phyloP scores from a whole-genome alignment of 2,329 filamentous ascomycete species.

The Aureobasidium mangrovei region DNA sequence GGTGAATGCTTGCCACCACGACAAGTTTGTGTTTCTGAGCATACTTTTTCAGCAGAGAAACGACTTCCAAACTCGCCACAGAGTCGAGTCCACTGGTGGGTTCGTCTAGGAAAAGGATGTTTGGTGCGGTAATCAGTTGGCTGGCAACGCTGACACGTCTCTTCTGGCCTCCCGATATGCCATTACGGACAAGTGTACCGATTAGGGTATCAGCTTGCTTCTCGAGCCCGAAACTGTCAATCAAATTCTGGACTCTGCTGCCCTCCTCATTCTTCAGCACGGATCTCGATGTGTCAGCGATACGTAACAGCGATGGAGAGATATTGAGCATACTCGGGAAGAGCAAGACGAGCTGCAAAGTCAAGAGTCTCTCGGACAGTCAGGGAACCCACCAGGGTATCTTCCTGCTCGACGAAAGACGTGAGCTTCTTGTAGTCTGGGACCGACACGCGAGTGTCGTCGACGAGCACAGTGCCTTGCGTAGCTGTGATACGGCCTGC shows the following conservation, averaged over 20 bases:
- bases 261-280: constrained; percentile 38
- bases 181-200: constrained; percentile 70
- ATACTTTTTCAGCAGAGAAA: constrained; percentile 57
- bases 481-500: constrained; percentile 50
- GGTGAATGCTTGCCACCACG: constrained; percentile 59
- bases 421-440: constrained; percentile 42
- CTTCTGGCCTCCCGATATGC: constrained; percentile 75
- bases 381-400: constrained; percentile 67
- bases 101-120: constrained; percentile 71
- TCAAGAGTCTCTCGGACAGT: constrained; percentile 68
- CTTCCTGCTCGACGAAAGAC: constrained; percentile 77
- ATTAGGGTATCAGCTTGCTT: constrained; percentile 59
- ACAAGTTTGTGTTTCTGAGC: constrained; percentile 43
- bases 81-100: constrained; percentile 75
- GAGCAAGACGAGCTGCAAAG: constrained; percentile 49
- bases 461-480: constrained; percentile 47
- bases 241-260: constrained; percentile 19
- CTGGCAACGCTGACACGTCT: constrained; percentile 68
- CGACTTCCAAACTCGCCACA: constrained; percentile 62
- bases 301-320: not conserved
- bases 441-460: constrained; percentile 46
- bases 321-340: not conserved
- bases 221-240: constrained; percentile 54
- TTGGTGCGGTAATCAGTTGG: constrained; percentile 67
- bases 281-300: not conserved